phyloP scores from a whole-genome alignment of 441 rosid genomes.

The Brassica hybrid region DNA sequence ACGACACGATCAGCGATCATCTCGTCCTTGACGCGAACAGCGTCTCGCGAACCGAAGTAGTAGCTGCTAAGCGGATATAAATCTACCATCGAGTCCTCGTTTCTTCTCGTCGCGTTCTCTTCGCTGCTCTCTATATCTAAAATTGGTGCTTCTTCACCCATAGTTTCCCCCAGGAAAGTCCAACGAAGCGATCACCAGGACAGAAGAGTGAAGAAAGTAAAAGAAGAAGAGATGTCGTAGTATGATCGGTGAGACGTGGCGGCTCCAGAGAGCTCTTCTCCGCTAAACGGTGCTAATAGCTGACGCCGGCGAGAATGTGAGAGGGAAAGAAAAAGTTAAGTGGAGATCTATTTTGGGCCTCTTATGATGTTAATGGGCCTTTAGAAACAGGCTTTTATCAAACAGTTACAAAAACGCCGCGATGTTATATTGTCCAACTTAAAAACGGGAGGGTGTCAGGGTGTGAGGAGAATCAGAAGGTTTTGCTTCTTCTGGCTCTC shows the following conservation, averaged over 20 bases:
- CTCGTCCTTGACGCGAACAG: conserved; percentile 66
- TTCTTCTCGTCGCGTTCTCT: conserved; percentile 30
- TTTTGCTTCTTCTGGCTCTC: conserved; percentile 11
- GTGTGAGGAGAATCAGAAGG: not conserved
- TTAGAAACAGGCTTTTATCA: not conserved
- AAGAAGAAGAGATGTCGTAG: conserved; percentile 22
- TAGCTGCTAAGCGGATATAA: conserved; percentile 75
- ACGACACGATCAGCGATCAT: conserved; percentile 57
- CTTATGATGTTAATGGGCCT: conserved; percentile 30
- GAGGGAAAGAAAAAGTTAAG: no score
- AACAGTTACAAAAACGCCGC: conserved; percentile 17
- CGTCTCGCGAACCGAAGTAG: conserved; percentile 79
- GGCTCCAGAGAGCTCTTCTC: conserved; percentile 27
- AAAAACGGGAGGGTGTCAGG: conserved; percentile 16
- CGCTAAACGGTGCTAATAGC: conserved; percentile 20
- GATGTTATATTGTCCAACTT: conserved; percentile 4
- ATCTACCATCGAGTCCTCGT: conserved; percentile 44
- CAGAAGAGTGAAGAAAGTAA: conserved; percentile 3
- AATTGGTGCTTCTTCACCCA: conserved; percentile 43
- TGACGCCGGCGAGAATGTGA: conserved; percentile 37
- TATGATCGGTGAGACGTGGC: conserved; percentile 34
- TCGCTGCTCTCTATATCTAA: conserved; percentile 13
- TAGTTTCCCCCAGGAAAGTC: conserved; percentile 5
- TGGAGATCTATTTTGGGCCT: conserved; percentile 15
- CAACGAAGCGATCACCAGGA: conserved; percentile 5